Base-by-base conservation (phyloP, 768 basidiomycete genomes). In the Agaricus sinodeliciosus region DNA sequence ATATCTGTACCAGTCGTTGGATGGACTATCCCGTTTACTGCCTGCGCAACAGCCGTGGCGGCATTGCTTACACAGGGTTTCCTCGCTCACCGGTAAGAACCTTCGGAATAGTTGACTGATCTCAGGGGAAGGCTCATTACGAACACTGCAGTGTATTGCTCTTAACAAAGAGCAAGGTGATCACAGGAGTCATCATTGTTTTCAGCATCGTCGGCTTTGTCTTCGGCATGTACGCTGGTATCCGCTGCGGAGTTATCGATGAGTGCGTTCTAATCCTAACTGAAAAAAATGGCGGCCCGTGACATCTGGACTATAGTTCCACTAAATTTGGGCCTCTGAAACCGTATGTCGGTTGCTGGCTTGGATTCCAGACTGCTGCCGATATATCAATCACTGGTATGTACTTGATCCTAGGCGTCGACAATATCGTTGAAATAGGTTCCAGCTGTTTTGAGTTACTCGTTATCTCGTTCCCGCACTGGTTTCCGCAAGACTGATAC, bases 1-100 rank as follows among this genome's bases (percentile, higher is more conserved):
- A 22, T 12, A 9, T 25, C 13, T 1, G 26, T 0, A 45, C 4
- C 51, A 76, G 74, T 59, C 34, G 67, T 68, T 46, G 59, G 63
- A 35, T 80, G 78, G 77, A 72, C 73, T 6, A 73, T 75, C 41
- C 71, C 72, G 2, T 73, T 77, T 48, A 78, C 76, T 0, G 72
- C 77, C 15, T 62, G 72, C 27, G 72, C 68, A 1, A 77, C 72
- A 12, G 65, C 72, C 3, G 59, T 76, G 8, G 70, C 74, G 19
- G 76, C 77, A 0, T 54, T 78, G 34, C 62, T 76, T 19, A 77
- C 77, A 0, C 79, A 80, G 50, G 55, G 67, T 34, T 78, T 75
- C 62, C 66, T 79, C 11, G 69, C 65, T 1, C 65, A 72, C 55
- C 69, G 77, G 75, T 59, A 4, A 57, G 52, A 11, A 31, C 26